A percentile compares a stretch with the other conserved stretches of the same genome.
phyloP scores from a whole-genome alignment of 345 rosid species.

The Populus deltoides region DNA sequence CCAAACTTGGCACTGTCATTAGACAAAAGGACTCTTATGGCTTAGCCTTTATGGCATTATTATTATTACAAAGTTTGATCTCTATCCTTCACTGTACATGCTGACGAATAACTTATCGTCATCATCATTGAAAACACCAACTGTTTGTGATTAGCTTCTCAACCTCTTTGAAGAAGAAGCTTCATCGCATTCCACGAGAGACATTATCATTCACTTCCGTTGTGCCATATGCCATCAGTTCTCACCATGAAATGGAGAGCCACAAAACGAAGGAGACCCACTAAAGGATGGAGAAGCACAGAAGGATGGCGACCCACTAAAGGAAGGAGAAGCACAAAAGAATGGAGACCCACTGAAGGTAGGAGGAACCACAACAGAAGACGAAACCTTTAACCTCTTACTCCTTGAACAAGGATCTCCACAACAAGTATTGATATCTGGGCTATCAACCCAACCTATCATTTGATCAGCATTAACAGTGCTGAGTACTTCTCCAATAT shows the following conservation, averaged over 20 bases:
- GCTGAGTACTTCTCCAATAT: constrained; percentile 36
- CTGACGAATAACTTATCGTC: too few species aligned
- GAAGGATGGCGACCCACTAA: constrained; percentile 28
- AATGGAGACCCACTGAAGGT: constrained; percentile 37
- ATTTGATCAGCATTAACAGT: constrained; percentile 21
- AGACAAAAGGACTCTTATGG: too few species aligned
- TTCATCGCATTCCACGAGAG: not conserved
- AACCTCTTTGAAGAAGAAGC: not conserved
- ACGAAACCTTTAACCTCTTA: constrained; percentile 64
- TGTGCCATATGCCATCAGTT: not conserved
- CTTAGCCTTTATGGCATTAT: too few species aligned
- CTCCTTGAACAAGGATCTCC: constrained; percentile 41
- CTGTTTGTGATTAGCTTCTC: not conserved
- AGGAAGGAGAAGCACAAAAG: constrained; percentile 36
- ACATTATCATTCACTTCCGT: not conserved
- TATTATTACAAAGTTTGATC: too few species aligned
- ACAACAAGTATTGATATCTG: constrained; percentile 29
- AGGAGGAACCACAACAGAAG: constrained; percentile 61
- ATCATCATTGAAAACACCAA: too few species aligned
- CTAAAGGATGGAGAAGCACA: constrained; percentile 6
- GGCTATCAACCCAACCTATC: constrained; percentile 49
- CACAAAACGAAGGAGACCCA: constrained; percentile 4
- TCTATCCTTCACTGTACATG: too few species aligned
- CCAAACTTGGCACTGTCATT: too few species aligned
- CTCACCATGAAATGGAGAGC: constrained; percentile 20